Percentiles rank a stretch among this genome's conserved stretches.
Evolutionary conservation across 768 basidiomycete genomes (phyloP).

Genomic region (Podaxis sp.): DNA sequence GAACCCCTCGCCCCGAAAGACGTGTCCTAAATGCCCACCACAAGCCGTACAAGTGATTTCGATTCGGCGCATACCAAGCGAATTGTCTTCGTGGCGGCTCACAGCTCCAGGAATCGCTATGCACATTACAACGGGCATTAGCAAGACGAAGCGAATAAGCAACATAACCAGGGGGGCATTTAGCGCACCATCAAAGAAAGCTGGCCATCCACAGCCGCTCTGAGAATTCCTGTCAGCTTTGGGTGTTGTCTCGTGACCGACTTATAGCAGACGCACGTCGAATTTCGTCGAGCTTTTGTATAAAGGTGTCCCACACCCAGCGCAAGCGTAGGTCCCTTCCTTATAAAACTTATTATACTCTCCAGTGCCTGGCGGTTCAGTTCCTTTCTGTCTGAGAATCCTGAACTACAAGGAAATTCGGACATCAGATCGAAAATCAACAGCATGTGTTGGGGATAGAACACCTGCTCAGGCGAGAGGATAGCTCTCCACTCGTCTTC

Average conservation of each 20-base stretch:
- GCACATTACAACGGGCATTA: too few relatives aligned
- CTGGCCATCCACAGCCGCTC: constrained; percentile 97
- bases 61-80: constrained; percentile 63
- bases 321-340: constrained; percentile 72
- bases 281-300: constrained; percentile 92
- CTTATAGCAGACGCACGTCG: constrained; percentile 34
- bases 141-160: too few relatives aligned
- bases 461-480: constrained; percentile 77
- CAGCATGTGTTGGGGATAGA: not conserved
- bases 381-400: constrained; percentile 82
- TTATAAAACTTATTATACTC: constrained; percentile 67
- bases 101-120: constrained; percentile 89
- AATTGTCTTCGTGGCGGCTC: constrained; percentile 64
- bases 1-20: constrained; percentile 91
- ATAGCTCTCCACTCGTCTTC: constrained; percentile 84
- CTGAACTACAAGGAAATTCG: constrained; percentile 55
- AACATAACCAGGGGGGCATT: too few relatives aligned
- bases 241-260: not conserved
- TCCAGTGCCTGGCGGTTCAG: constrained; percentile 75
- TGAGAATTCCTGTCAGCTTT: constrained; percentile 12
- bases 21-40: constrained; percentile 91
- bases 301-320: constrained; percentile 75
- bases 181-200: constrained; percentile 80
- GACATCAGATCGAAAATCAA: not conserved
- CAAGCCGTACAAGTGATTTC: constrained; percentile 91